Percentiles rank a stretch among this genome's conserved stretches.
phyloP scores from a whole-genome alignment of 164 flowering plant species.

The Warburgia ugandensis region DNA sequence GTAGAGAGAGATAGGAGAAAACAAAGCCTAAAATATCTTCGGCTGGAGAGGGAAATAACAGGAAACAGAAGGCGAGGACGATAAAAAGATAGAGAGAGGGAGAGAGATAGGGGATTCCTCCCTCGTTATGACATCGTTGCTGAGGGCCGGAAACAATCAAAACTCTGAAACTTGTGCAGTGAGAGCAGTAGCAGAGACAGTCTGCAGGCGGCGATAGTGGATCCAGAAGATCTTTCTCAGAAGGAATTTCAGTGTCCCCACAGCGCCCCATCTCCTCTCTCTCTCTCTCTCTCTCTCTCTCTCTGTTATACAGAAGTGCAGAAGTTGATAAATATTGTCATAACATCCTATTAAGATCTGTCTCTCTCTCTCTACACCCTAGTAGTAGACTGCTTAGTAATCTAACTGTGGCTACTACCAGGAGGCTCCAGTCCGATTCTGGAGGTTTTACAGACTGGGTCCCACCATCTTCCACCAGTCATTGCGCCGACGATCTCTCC shows the following conservation, averaged over 20 bases:
- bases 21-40: constrained; percentile 1
- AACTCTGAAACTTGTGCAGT: too few species aligned
- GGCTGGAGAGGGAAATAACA: constrained; percentile 10
- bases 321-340: not conserved
- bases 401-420: constrained; percentile 74
- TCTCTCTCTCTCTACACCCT: not conserved
- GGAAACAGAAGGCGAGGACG: not conserved
- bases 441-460: constrained; percentile 86
- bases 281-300: not conserved
- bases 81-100: not conserved
- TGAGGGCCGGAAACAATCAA: too few species aligned
- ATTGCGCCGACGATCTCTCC: constrained; percentile 53
- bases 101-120: too few species aligned
- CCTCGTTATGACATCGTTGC: too few species aligned
- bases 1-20: not conserved
- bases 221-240: constrained; percentile 5
- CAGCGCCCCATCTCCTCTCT: not conserved
- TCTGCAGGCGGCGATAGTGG: constrained; percentile 11
- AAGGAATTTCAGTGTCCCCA: constrained; percentile 19
- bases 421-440: constrained; percentile 55
- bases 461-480: constrained; percentile 43
- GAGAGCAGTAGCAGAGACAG: constrained; percentile 13
- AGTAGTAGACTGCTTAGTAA: not conserved
- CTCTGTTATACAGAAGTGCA: not conserved
- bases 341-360: not conserved